Conservation (phyloP, 2,329 filamentous ascomycete species). For the Macrophomina tecta region DNA sequence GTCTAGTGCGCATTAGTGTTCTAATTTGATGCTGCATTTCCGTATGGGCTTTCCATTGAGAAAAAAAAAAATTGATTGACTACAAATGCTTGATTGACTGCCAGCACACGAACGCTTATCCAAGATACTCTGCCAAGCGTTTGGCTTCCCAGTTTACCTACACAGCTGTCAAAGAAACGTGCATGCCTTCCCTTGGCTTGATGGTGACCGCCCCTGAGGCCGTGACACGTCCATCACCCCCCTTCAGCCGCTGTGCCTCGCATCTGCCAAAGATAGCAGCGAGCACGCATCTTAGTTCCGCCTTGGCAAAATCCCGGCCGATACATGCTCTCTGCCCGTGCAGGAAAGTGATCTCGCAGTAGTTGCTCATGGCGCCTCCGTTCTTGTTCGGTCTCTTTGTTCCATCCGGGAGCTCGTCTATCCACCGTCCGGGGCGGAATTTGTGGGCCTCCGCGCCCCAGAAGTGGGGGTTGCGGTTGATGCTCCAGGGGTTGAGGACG, state of each 20-base stretch:
- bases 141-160: background rate
- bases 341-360: slow-evolving; percentile 40
- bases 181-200: slow-evolving; percentile 31
- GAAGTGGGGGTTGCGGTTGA: slow-evolving; percentile 39
- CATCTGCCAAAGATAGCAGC: slow-evolving; percentile 8
- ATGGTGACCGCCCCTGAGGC: slow-evolving; percentile 29
- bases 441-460: slow-evolving; percentile 41
- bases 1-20: background rate
- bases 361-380: slow-evolving; percentile 36
- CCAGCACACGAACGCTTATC: too few relatives aligned
- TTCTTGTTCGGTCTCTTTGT: slow-evolving; percentile 31
- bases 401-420: slow-evolving; percentile 35
- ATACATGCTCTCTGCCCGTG: slow-evolving; percentile 33
- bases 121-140: too few relatives aligned
- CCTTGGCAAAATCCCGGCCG: slow-evolving; percentile 29
- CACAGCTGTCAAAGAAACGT: slow-evolving; percentile 26
- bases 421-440: slow-evolving; percentile 46
- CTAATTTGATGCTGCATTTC: background rate
- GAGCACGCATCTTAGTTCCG: slow-evolving; percentile 30
- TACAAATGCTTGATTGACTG: too few relatives aligned
- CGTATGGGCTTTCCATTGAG: too few relatives aligned
- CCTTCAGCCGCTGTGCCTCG: slow-evolving; percentile 25
- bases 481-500: slow-evolving; percentile 38
- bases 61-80: too few relatives aligned
- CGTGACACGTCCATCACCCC: slow-evolving; percentile 1